Percentiles rank a stretch among this genome's conserved stretches.
These are phyloP conservation scores for Fusarium sacchari DNA, from an alignment of 2,329 filamentous ascomycete genomes.

Conservation along the genomic window DNA sequence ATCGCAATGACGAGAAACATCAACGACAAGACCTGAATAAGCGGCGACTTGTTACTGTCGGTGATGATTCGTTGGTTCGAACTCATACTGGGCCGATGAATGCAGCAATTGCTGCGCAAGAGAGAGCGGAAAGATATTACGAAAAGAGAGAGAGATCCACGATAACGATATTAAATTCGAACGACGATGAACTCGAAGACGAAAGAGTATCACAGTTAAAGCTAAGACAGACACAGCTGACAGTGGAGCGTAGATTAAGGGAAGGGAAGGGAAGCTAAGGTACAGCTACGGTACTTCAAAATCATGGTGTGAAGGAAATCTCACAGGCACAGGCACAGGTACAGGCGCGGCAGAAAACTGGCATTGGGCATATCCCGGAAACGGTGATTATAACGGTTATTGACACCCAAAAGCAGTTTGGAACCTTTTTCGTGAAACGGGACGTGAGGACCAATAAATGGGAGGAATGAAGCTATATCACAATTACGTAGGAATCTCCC, in stretches of 20 bases:
- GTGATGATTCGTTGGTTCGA: conserved; percentile 42
- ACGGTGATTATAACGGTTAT: conserved; percentile 8
- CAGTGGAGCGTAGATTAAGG: conserved; percentile 9
- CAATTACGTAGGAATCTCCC: not conserved
- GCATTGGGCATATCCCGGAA: not conserved
- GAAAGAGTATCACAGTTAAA: not conserved
- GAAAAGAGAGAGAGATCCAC: not conserved
- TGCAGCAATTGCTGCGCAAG: conserved; percentile 3
- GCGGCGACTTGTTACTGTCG: conserved; percentile 45
- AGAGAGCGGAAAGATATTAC: not conserved
- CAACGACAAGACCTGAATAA: conserved; percentile 44
- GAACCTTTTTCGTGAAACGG: not conserved
- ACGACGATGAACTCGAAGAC: not conserved
- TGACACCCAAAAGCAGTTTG: conserved; percentile 15
- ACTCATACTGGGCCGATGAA: conserved; percentile 24
- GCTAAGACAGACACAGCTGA: not conserved
- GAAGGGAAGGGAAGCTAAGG: not conserved
- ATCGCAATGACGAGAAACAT: conserved; percentile 46
- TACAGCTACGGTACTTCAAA: not conserved
- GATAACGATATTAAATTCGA: not conserved
- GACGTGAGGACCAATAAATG: not conserved
- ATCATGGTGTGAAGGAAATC: not conserved
- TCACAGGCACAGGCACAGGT: not conserved
- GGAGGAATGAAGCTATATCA: not conserved
- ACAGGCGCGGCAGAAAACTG: not conserved